Evolutionary conservation across 305 asterid species (phyloP), one percentile per base, ranked within the genome.

Genomic region (Fraxinus baroniana): DNA sequence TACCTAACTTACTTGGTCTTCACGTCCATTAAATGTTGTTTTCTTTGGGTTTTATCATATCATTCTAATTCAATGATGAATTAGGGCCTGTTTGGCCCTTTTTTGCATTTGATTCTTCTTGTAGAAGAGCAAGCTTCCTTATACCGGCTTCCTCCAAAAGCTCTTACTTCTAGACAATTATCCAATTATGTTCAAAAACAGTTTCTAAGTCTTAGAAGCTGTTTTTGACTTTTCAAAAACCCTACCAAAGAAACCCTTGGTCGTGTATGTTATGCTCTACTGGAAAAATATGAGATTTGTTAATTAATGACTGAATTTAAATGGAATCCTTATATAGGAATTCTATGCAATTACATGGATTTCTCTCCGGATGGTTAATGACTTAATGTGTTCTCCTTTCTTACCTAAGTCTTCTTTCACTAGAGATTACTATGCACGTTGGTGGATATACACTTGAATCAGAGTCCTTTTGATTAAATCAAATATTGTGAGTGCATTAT

Each of bases 1-100:
- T 66, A 15, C 30, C 22, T 24, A 74, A 78, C 64, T 76, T 39
- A 41, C 81, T 55, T 80, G 62, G 52, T 83, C 80, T 74, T 44
- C 46, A 20, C 76, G 32, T 64, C 6, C 32, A 30, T 17, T 57
- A 9, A 62, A 22, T 20, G 78, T 60, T 18, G 24, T 79, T 78
- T 81, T 30, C 62, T 52, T 52, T 52, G 22, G 62, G 62, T 52
- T 52, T 52, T n/a, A 17, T 4, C 62, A 46, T 18, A 12, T 49
- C 37, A n/a, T 37, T 32, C 28, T 75, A 9, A 77, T 68, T 46
- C 68, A 71, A 80, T 39, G 41, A 22, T 82, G 78, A 78, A 52
- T 17, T 49, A 49, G 7, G 62, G 20, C 62, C 2, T 17, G 62
- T 49, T 49, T 52, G n/a, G 55, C 55, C 55, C 0, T 46, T 46